Base-by-base conservation (phyloP, 202 grass and related monocot genomes). In the Elaeis oleifera region DNA sequence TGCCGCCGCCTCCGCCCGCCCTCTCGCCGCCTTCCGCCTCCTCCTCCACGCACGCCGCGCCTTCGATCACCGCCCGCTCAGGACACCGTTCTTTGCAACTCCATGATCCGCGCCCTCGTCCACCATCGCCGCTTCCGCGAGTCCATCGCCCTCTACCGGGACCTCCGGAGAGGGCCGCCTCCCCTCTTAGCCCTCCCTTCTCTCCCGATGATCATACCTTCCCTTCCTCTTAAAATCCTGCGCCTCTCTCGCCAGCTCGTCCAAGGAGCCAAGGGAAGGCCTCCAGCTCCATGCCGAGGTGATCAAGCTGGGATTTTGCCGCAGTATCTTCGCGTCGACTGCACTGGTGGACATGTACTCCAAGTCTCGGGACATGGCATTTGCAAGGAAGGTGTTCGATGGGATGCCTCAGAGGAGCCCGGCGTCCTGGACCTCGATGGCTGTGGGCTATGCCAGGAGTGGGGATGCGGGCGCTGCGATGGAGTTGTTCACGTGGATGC, bases 271-370 rank as follows among this genome's bases (percentile, higher is more conserved):
- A 21, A 22, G 27, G 5, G 71, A 58, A 65, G 71, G 71, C 22
- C 14, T 11, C 19, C 71, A 74, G 32, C 13, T 74, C 27, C 71
- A 74, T 54, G 24, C 61, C 61, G 53, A 74, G 27, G 52, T 74
- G 9, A 26, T 74, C 71, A 74, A 74, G 57, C 56, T 65, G 61
- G 71, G 71, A 20, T 74, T 74, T 20, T 50, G 22, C 53, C 24
- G 1, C 20, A 16, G 58, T 8, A 13, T 17, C 51, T 74, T 64
- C 71, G 18, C 71, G 18, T 65, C 71, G 21, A 74, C 71, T 8
- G 61, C 24, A 18, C 50, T 74, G 61, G 31, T 74, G 0, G 58
- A 73, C 19, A 55, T 73, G 70, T 73, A 73, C 26, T 26, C 59
- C 0, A 73, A 73, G 50, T 24, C 16, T 6, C 27, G 58, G 1